These are phyloP conservation scores for Blechomonas ayalai DNA, from an alignment of 208 protist species.

Conservation along the genomic window DNA sequence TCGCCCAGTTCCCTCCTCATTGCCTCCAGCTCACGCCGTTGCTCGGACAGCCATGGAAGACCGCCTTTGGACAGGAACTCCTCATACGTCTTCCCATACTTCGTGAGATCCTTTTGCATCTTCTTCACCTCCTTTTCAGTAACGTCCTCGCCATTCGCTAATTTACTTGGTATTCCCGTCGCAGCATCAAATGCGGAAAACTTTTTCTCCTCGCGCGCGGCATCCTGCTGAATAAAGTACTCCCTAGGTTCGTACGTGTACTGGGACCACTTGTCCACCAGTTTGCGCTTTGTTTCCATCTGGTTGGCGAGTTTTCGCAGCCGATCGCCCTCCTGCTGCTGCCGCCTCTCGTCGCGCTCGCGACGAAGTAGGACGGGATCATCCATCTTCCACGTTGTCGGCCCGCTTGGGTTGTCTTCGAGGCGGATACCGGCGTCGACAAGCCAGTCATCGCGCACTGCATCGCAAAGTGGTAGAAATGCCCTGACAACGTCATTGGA, in stretches of 20 bases:
- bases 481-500: constrained; percentile 24
- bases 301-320: constrained; percentile 49
- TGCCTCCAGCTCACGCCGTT: constrained; percentile 31
- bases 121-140: constrained; percentile 64
- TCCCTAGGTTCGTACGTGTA: constrained; percentile 25
- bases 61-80: constrained; percentile 62
- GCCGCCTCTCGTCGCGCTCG: constrained; percentile 39
- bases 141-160: constrained; percentile 30
- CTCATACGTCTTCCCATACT: constrained; percentile 60
- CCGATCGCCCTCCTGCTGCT: constrained; percentile 25
- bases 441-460: constrained; percentile 71
- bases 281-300: constrained; percentile 50
- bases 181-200: constrained; percentile 42
- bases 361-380: constrained; percentile 43
- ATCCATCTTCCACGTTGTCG: constrained; percentile 74
- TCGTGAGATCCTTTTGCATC: constrained; percentile 56
- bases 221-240: constrained; percentile 33
- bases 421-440: constrained; percentile 70
- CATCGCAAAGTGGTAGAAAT: constrained; percentile 74
- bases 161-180: constrained; percentile 42
- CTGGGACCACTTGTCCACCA: constrained; percentile 60
- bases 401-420: constrained; percentile 63
- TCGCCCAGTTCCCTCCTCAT: constrained; percentile 19
- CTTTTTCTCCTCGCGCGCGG: constrained; percentile 14
- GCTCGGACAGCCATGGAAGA: constrained; percentile 33